Percentiles rank a stretch among this genome's conserved stretches.
Conservation (phyloP, 257 asterid species). For the Eucommia ulmoides region DNA sequence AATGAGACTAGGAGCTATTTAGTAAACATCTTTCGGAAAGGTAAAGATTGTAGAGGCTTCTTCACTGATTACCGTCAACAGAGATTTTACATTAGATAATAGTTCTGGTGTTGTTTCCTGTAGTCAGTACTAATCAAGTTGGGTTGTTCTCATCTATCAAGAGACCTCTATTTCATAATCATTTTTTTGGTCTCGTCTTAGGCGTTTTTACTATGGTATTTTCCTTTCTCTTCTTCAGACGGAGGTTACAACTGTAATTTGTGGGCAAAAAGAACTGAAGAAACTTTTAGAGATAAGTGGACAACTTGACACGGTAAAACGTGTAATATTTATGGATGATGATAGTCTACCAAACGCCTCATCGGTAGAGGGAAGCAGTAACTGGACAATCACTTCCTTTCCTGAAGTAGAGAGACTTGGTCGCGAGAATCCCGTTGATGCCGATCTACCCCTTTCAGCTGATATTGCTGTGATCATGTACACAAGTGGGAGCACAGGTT, state of each 20-base stretch:
- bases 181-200: neutral
- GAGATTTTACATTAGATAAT: no score
- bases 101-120: no score
- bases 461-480: conserved; percentile 97
- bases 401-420: conserved; percentile 68
- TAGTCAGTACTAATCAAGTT: no score
- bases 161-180: no score
- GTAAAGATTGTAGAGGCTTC: no score
- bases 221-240: conserved; percentile 49
- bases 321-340: conserved; percentile 72
- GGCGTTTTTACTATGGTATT: neutral
- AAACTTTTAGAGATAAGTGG: conserved; percentile 68
- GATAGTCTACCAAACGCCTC: conserved; percentile 50
- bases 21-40: no score
- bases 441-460: conserved; percentile 77
- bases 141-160: no score
- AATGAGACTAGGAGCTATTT: no score
- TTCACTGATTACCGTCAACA: no score
- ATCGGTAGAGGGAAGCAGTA: conserved; percentile 29
- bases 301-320: conserved; percentile 86
- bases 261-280: conserved; percentile 83
- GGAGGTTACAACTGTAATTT: conserved; percentile 93
- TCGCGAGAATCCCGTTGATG: conserved; percentile 53
- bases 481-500: conserved; percentile 98
- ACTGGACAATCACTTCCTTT: conserved; percentile 62